These are phyloP conservation scores for Coemansia sp. DNA, from an alignment of 192 early-diverging fungal species.

Conservation along the genomic window DNA sequence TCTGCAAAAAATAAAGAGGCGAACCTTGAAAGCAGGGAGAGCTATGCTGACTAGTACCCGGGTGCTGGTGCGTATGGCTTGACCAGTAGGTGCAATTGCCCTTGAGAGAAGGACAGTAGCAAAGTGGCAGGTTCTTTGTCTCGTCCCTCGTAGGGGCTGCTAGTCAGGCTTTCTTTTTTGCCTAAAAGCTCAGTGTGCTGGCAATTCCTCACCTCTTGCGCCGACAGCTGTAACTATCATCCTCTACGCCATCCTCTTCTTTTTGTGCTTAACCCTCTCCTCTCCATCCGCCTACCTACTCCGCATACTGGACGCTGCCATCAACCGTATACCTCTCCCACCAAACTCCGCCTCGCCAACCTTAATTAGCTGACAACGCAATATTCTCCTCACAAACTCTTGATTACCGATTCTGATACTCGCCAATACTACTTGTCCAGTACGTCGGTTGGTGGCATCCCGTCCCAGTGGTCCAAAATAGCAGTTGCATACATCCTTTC, in stretches of 20 bases:
- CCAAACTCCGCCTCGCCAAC: constrained; percentile 3
- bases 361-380: not conserved
- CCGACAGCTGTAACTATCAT: not conserved
- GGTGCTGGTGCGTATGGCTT: constrained; percentile 1
- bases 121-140: not conserved
- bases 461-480: not conserved
- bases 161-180: not conserved
- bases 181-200: constrained; percentile 8
- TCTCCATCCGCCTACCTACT: constrained; percentile 5
- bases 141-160: constrained; percentile 1
- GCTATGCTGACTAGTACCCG: constrained; percentile 9
- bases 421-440: not conserved
- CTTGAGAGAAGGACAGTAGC: constrained; percentile 3
- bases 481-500: not conserved
- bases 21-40: not conserved
- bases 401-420: not conserved
- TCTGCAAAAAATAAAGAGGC: not conserved
- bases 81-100: not conserved
- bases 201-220: not conserved
- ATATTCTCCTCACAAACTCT: not conserved
- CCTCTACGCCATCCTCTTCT: not conserved
- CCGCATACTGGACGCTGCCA: constrained; percentile 8
- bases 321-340: constrained; percentile 8
- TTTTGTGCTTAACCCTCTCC: not conserved
- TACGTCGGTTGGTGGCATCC: not conserved